Evolutionary conservation across 306 rosid species (phyloP).

Genomic region (Prunus dulcis): DNA sequence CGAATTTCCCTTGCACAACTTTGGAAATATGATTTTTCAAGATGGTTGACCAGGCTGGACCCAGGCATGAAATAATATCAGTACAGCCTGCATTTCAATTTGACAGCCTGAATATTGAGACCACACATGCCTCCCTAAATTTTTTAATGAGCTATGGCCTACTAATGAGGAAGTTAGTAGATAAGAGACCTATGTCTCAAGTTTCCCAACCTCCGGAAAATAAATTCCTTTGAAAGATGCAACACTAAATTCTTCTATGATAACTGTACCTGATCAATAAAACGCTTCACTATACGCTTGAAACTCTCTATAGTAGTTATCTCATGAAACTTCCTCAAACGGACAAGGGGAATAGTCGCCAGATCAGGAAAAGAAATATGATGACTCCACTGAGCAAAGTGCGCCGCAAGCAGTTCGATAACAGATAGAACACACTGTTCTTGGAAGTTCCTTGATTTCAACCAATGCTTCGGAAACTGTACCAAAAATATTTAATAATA

Average conservation of each 20-base stretch:
- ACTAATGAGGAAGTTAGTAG: not conserved
- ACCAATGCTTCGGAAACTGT: slow-evolving; percentile 85
- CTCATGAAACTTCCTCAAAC: slow-evolving; percentile 65
- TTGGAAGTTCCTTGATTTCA: slow-evolving; percentile 75
- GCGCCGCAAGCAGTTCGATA: slow-evolving; percentile 74
- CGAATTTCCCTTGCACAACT: not conserved
- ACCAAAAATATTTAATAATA: slow-evolving; percentile 18
- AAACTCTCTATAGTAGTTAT: slow-evolving; percentile 60
- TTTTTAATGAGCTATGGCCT: not conserved
- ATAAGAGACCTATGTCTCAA: not conserved
- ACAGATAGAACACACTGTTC: slow-evolving; percentile 69
- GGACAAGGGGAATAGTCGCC: slow-evolving; percentile 70
- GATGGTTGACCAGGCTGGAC: slow-evolving; percentile 9
- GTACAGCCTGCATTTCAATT: not conserved
- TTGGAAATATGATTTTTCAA: not conserved
- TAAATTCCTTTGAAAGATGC: not conserved
- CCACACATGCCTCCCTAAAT: not conserved
- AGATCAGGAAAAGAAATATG: slow-evolving; percentile 89
- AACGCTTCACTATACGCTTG: slow-evolving; percentile 68
- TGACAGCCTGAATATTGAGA: not conserved
- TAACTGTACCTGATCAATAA: slow-evolving; percentile 76
- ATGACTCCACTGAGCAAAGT: slow-evolving; percentile 84
- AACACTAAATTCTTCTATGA: not conserved
- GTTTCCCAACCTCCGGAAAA: not conserved
- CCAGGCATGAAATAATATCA: not conserved